phyloP scores from a whole-genome alignment of 345 rosid genomes.

The Eucalyptus leucophloia region DNA sequence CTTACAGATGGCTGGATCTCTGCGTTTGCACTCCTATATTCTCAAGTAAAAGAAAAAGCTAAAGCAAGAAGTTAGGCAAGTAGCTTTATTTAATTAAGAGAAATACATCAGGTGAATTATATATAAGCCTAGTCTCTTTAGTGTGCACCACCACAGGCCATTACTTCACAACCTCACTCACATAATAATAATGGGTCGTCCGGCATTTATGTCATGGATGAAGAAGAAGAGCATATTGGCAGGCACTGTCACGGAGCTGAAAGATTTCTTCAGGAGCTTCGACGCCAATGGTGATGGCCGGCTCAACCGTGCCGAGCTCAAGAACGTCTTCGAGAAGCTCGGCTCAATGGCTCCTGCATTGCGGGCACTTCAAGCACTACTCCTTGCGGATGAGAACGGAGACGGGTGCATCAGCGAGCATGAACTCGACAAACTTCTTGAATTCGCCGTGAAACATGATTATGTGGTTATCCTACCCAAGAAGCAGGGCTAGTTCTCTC shows the following conservation, averaged over 20 bases:
- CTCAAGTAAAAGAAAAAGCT: not conserved
- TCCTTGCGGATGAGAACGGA: not conserved
- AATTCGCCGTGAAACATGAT: not conserved
- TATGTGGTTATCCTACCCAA: not conserved
- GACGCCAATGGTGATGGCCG: constrained; percentile 1
- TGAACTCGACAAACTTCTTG: not conserved
- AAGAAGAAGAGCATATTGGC: not conserved
- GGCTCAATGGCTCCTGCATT: not conserved
- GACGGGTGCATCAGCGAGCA: not conserved
- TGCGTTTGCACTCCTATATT: not conserved
- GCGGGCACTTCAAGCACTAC: not conserved
- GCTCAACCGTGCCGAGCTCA: constrained; percentile 5
- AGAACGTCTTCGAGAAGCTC: not conserved
- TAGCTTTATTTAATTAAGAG: not conserved
- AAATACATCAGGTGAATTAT: not conserved
- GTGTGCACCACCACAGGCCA: not conserved
- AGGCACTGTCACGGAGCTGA: not conserved
- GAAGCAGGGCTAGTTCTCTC: not conserved
- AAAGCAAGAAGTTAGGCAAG: not conserved
- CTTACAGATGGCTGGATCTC: not conserved
- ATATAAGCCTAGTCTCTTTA: not conserved
- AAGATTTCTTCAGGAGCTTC: not conserved
- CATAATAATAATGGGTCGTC: not conserved
- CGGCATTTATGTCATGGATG: not conserved
- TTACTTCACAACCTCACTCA: not conserved